Evolutionary conservation across 306 rosid species (phyloP), one percentile per base, ranked within the genome.

Genomic region (Trichosanthes truncata): DNA sequence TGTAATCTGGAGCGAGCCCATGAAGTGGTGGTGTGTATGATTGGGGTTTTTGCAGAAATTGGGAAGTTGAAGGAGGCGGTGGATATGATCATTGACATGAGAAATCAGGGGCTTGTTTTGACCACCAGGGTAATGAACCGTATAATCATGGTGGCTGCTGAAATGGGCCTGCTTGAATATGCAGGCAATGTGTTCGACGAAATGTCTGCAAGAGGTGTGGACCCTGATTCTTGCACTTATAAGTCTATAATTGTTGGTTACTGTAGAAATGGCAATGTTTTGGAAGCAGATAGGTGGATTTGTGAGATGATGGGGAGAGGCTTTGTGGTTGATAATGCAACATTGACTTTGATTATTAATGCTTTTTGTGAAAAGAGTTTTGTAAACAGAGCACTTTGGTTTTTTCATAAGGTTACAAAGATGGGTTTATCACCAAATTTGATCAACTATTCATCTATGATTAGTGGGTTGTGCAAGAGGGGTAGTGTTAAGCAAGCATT

Each of bases 401-500:
- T 88, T 79, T 93, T 93, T 25, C 83, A 87, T 62, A 90, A 85
- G 86, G 78, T 90, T 67, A 72, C 59, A 80, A 80, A 80, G 82
- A 86, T 82, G 90, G 97, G 96, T 76, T 83, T 93, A 84, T 87
- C 82, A 66, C 97, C 97, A 2, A 95, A 95, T 89, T 60, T 91
- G 87, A 90, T 95, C 76, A 93, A 91, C 67, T 95, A 81, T 80
- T 89, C 96, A 0, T 80, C 89, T 40, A 77, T 95, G 87, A 93
- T 95, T 78, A 89, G 88, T 77, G 97, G 97, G 78, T 83, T 95
- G 86, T 91, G 97, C 82, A 89, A 86, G 84, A 90, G 89, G 82
- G 99, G 99, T n/a, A 91, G 91, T 61, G 80, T 95, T 48, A 95
- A 90, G 86, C 96, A 92, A 77, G 96, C 96, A n/a, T 95, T 95